A percentile compares a stretch with the other conserved stretches of the same genome.
These are phyloP conservation scores for Aspergillus sp. DNA, from an alignment of 2,329 filamentous ascomycete genomes.

Conservation along the genomic window DNA sequence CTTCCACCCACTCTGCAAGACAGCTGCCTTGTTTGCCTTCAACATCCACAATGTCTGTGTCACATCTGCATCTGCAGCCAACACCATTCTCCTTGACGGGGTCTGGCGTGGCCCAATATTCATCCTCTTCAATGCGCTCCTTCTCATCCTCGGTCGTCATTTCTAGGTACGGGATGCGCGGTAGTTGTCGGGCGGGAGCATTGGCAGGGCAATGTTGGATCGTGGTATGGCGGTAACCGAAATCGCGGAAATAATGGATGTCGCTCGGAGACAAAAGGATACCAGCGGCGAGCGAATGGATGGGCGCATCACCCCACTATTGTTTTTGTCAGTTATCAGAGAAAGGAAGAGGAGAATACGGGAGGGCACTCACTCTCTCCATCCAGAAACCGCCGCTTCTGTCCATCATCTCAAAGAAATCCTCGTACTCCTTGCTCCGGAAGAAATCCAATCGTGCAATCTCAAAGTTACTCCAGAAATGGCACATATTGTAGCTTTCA, in stretches of 20 bases:
- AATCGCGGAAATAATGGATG: constrained; percentile 98
- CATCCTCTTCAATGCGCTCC: constrained; percentile 86
- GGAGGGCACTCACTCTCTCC: constrained; percentile 73
- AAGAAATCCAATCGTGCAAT: constrained; percentile 95
- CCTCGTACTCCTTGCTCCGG: constrained; percentile 94
- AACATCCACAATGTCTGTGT: constrained; percentile 96
- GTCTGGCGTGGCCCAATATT: constrained; percentile 92
- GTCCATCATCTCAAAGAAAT: constrained; percentile 99
- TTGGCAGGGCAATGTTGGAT: constrained; percentile 99
- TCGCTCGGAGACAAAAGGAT: constrained; percentile 79
- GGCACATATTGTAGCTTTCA: constrained; percentile 99
- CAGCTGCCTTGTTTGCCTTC: constrained; percentile 98
- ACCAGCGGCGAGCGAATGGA: constrained; percentile 94
- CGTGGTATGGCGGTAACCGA: constrained; percentile 96
- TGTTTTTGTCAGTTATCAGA: constrained; percentile 36
- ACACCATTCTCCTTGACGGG: constrained; percentile 92
- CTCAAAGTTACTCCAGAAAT: constrained; percentile 99
- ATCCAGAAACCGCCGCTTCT: constrained; percentile 98
- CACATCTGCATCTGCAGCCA: constrained; percentile 93
- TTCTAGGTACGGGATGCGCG: constrained; percentile 79
- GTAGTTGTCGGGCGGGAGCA: constrained; percentile 83
- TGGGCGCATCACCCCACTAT: constrained; percentile 97
- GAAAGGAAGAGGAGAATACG: constrained; percentile 16
- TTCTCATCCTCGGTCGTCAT: constrained; percentile 79
- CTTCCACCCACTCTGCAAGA: constrained; percentile 93